Conservation (phyloP, 805 yeast genomes). For the Candida khao-thaluensis region DNA sequence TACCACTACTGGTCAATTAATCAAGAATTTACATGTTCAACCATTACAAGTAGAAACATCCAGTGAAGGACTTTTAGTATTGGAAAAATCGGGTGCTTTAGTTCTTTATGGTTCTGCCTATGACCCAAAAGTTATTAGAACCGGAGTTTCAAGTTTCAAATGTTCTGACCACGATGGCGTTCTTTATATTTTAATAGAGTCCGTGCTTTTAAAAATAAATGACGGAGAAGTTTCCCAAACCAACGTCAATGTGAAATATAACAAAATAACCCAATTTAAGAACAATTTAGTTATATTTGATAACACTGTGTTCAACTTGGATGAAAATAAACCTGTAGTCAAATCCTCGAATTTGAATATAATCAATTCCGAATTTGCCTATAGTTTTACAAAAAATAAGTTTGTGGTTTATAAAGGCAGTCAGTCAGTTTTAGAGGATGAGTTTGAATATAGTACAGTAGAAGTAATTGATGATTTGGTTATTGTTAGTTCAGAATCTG, state of each 20-base stretch:
- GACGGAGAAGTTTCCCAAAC: neutral
- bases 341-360: conserved; percentile 5
- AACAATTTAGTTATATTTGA: conserved; percentile 72
- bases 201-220: conserved; percentile 5
- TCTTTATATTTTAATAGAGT: conserved; percentile 11
- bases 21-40: neutral
- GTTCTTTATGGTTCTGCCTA: neutral
- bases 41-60: neutral
- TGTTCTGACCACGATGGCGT: conserved; percentile 6
- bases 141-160: conserved; percentile 9
- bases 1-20: conserved; percentile 5
- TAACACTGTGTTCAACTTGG: conserved; percentile 37
- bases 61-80: conserved; percentile 9
- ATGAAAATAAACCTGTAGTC: conserved; percentile 1
- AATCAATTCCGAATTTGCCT: conserved; percentile 9
- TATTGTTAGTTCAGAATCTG: conserved; percentile 10
- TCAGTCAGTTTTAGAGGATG: conserved; percentile 11
- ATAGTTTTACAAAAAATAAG: conserved; percentile 5
- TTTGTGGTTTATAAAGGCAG: conserved; percentile 10
- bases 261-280: conserved; percentile 60
- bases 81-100: neutral
- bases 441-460: conserved; percentile 8
- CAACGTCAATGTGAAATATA: conserved; percentile 7
- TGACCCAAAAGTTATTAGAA: neutral
- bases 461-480: conserved; percentile 7